Percentiles rank a stretch among this genome's conserved stretches.
These are phyloP conservation scores for Atkinsonella texensis DNA, from an alignment of 2,329 filamentous ascomycete genomes.

Conservation along the genomic window DNA sequence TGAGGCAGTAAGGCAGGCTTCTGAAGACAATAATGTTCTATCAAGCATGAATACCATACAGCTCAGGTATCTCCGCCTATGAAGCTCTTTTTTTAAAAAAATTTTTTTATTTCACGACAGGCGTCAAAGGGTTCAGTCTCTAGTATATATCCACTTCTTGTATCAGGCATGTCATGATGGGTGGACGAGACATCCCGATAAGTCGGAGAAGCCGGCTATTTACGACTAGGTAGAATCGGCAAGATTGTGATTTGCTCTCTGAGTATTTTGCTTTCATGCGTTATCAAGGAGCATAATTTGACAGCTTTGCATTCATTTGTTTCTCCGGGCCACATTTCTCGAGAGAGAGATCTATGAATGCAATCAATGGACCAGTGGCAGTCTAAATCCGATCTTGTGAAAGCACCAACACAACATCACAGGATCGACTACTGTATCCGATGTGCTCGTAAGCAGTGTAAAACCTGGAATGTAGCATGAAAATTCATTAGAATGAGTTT, in stretches of 20 bases:
- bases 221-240: background rate
- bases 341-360: too few species aligned
- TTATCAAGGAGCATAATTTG: too few species aligned
- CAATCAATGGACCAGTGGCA: too few species aligned
- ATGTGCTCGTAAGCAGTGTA: too few species aligned
- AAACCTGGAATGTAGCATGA: too few species aligned
- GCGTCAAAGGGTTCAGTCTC: slow-evolving; percentile 4
- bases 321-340: too few species aligned
- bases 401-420: too few species aligned
- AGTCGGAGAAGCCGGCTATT: background rate
- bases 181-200: background rate
- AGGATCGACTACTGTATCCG: too few species aligned
- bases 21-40: slow-evolving; percentile 10
- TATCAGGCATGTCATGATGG: background rate
- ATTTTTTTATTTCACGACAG: slow-evolving; percentile 8
- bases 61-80: slow-evolving; percentile 5
- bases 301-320: too few species aligned
- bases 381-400: too few species aligned
- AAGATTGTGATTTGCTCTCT: background rate
- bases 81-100: slow-evolving; percentile 10
- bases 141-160: background rate
- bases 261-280: too few species aligned
- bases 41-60: background rate
- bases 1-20: slow-evolving; percentile 8
- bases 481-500: too few species aligned